Percentiles rank a stretch among this genome's conserved stretches.
Conservation (phyloP, 345 rosid genomes). For the Barbarea vulgaris region DNA sequence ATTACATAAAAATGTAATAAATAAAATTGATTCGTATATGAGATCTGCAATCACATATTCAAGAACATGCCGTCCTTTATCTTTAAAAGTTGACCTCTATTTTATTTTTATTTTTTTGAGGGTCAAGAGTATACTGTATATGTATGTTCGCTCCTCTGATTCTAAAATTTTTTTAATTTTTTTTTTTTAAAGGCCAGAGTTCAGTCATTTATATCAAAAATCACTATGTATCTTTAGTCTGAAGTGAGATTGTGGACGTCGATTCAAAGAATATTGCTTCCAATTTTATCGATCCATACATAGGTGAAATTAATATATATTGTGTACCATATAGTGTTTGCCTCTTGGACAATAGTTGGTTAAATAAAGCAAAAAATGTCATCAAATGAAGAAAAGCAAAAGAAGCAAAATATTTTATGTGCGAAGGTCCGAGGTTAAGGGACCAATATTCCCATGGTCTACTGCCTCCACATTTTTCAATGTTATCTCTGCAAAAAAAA, state of each 20-base stretch:
- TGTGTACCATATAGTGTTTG: background rate
- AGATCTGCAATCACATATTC: slow-evolving; percentile 4
- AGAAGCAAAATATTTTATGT: slow-evolving; percentile 15
- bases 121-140: background rate
- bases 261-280: background rate
- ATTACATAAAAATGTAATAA: background rate
- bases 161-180: background rate
- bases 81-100: background rate
- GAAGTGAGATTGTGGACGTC: background rate
- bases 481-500: slow-evolving; percentile 1
- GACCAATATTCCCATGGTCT: slow-evolving; percentile 45
- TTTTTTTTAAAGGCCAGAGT: background rate
- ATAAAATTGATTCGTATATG: background rate
- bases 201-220: background rate
- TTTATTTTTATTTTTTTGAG: background rate
- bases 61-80: background rate
- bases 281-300: background rate
- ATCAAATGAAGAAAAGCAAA: slow-evolving; percentile 24
- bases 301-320: background rate
- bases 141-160: background rate
- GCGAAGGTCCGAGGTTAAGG: slow-evolving; percentile 22
- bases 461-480: slow-evolving; percentile 12
- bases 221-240: background rate
- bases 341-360: slow-evolving; percentile 12
- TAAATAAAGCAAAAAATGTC: slow-evolving; percentile 17